Conservation (phyloP, 2,329 filamentous ascomycete genomes). For the Fusarium tanahbumbuense region DNA sequence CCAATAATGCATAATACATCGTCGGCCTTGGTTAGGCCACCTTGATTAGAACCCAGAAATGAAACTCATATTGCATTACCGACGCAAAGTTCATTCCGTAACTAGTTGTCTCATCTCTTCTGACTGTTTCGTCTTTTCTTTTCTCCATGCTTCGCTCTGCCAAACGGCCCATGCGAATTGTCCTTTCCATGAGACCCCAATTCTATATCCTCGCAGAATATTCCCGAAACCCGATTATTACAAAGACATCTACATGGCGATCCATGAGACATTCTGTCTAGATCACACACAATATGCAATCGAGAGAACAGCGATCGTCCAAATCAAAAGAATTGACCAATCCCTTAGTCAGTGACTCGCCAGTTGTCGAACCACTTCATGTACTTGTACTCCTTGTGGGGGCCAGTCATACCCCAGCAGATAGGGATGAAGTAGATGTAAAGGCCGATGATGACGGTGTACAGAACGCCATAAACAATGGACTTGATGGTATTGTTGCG, state of each 20-base stretch:
- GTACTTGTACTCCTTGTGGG: conserved; percentile 85
- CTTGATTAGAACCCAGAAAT: conserved; percentile 36
- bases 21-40: conserved; percentile 35
- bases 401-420: conserved; percentile 94
- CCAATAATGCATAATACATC: conserved; percentile 51
- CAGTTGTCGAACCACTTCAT: conserved; percentile 93
- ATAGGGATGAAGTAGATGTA: conserved; percentile 94
- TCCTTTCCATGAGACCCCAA: conserved; percentile 39
- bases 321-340: conserved; percentile 3
- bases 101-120: conserved; percentile 37
- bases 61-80: conserved; percentile 48
- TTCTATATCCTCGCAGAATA: conserved; percentile 37
- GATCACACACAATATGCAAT: conserved; percentile 30
- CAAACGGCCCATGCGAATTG: conserved; percentile 32
- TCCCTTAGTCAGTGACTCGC: conserved; percentile 76
- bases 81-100: conserved; percentile 41
- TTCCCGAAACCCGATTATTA: conserved; percentile 31
- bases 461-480: conserved; percentile 78
- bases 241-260: conserved; percentile 21
- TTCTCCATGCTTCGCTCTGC: conserved; percentile 38
- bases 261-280: conserved; percentile 29
- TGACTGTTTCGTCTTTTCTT: conserved; percentile 40
- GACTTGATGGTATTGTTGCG: conserved; percentile 73
- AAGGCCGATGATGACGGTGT: conserved; percentile 78
- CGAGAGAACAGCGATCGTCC: conserved; percentile 16